phyloP scores from a whole-genome alignment of 768 basidiomycete genomes.

The Serendipita vermifera region DNA sequence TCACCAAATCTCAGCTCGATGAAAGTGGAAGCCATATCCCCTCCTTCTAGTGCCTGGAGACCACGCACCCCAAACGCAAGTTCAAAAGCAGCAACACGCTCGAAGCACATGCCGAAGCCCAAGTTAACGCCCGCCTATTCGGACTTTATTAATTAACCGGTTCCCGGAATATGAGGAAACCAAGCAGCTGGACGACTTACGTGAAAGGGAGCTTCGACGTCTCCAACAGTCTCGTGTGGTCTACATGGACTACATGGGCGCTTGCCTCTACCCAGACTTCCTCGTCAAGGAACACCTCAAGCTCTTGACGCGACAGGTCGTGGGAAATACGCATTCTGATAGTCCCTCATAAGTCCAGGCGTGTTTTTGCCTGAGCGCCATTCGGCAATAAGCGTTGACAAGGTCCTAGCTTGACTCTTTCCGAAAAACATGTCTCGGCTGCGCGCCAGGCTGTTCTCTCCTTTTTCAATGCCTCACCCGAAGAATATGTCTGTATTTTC shows the following conservation, averaged over 20 bases:
- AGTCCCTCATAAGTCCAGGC: neutral
- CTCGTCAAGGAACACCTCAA: slow-evolving; percentile 11
- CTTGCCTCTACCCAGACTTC: slow-evolving; percentile 12
- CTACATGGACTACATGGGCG: slow-evolving; percentile 13
- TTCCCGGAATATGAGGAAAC: neutral
- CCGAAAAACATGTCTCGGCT: slow-evolving; percentile 49
- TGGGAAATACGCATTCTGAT: slow-evolving; percentile 12
- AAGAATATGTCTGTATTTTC: slow-evolving; percentile 62
- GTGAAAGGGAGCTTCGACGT: neutral
- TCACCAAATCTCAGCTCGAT: no score
- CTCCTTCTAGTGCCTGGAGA: no score
- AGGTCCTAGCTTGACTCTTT: slow-evolving; percentile 52
- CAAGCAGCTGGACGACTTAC: neutral
- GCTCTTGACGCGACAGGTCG: slow-evolving; percentile 2
- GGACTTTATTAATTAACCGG: slow-evolving; percentile 29
- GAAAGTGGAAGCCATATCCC: no score
- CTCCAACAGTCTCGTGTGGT: neutral
- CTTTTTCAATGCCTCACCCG: slow-evolving; percentile 62
- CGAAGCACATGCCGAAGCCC: no score
- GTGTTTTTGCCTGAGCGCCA: no score
- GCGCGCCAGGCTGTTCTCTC: slow-evolving; percentile 60
- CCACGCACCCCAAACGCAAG: no score
- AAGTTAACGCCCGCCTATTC: no score
- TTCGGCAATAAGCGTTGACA: no score
- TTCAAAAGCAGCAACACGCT: no score